Evolutionary conservation across 2,329 filamentous ascomycete species (phyloP).

Genomic region (Akanthomyces lecanii): DNA sequence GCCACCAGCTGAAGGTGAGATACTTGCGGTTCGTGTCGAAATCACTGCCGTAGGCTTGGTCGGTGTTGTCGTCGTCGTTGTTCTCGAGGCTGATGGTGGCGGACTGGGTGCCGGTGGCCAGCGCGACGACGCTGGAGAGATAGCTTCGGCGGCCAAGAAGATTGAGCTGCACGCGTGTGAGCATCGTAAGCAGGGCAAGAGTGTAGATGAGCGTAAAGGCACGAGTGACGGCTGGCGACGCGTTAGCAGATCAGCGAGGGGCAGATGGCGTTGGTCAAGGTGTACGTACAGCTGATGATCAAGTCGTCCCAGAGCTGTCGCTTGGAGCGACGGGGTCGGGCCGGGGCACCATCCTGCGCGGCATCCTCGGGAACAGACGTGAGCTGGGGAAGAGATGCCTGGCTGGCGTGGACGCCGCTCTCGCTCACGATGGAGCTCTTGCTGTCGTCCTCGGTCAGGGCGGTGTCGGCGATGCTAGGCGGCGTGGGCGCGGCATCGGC

Average conservation of each 20-base stretch:
- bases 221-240: slow-evolving; percentile 70
- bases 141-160: slow-evolving; percentile 93
- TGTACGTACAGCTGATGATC: slow-evolving; percentile 79
- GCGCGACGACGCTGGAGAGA: slow-evolving; percentile 87
- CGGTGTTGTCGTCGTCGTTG: slow-evolving; percentile 80
- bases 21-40: slow-evolving; percentile 96
- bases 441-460: slow-evolving; percentile 76
- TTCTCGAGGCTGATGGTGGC: slow-evolving; percentile 87
- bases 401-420: slow-evolving; percentile 78
- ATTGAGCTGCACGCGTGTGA: slow-evolving; percentile 94
- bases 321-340: slow-evolving; percentile 69
- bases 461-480: slow-evolving; percentile 62
- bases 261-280: neutral
- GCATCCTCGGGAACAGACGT: slow-evolving; percentile 27
- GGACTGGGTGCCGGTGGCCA: slow-evolving; percentile 71
- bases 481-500: slow-evolving; percentile 51
- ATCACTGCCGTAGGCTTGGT: slow-evolving; percentile 83
- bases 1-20: slow-evolving; percentile 96
- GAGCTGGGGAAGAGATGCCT: slow-evolving; percentile 56
- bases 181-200: slow-evolving; percentile 78
- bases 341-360: slow-evolving; percentile 34
- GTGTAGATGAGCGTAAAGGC: slow-evolving; percentile 92
- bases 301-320: slow-evolving; percentile 95
- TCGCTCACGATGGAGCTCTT: slow-evolving; percentile 79
- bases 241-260: slow-evolving; percentile 17